Base-by-base conservation (phyloP, 345 rosid species). In the Eucalyptus cladocalyx region DNA sequence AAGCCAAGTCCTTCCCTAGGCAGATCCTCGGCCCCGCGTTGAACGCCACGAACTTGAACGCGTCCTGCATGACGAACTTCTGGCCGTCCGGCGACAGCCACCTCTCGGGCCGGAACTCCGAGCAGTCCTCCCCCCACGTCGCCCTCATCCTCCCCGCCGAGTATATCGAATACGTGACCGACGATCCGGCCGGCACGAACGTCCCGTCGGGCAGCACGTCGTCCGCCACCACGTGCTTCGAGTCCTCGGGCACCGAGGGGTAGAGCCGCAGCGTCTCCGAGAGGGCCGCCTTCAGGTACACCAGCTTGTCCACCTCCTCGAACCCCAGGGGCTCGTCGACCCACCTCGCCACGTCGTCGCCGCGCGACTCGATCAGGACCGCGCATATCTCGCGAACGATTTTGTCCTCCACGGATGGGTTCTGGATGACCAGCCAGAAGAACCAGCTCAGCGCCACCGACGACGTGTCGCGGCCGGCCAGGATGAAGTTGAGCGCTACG, bases 391-490 rank as follows among this genome's bases (percentile, higher is more conserved):
- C 99, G 16, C 88, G 87, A 32, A 98, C 85, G 93, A 98, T 94
- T 88, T 95, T 96, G 37, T 94, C 96, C 91, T 98, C 99, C 11
- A 95, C 93, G 2, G 67, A 60, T 2, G 98, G 96, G 65, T 97
- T 93, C 58, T 95, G 95, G 42, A 90, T 94, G 87, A 96, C 87
- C 88, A 96, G 67, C 97, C 98, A 95, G 91, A 98, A 98, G 92
- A 98, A 98, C 99, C 99, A 98, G 94, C 95, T 90, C 42, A 97
- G 87, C 30, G 99, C 99, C 8, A 96, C 99, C 1, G 99, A 95
- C 88, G 99, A 97, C 91, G 99, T 97, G 95, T 97, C 99, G 30
- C 99, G 97, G 49, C 99, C 99, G 51, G 99, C 99, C 58, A 97
- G 94, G 93, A 97, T 96, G 94, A 97, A 97, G 87, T 95, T 97